These are phyloP conservation scores for Pythium scleroteichum DNA, from an alignment of 352 stramenopile species.

Conservation along the genomic window DNA sequence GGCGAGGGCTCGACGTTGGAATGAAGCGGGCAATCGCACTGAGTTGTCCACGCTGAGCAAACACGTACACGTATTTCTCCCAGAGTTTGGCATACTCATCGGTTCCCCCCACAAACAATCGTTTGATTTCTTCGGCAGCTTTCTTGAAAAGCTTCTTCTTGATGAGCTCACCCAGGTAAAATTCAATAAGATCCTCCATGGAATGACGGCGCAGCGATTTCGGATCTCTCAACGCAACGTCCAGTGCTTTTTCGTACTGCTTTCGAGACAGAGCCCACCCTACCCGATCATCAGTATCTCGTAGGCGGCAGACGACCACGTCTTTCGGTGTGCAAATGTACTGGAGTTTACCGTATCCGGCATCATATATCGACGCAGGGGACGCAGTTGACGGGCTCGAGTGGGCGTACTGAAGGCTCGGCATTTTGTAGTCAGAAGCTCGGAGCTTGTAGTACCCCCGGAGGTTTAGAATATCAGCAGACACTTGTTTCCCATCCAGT, in stretches of 20 bases:
- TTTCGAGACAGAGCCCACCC: constrained; percentile 65
- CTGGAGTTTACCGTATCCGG: constrained; percentile 57
- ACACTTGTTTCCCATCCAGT: constrained; percentile 86
- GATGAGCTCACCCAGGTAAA: constrained; percentile 72
- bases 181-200: constrained; percentile 72
- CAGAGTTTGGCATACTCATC: constrained; percentile 70
- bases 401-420: constrained; percentile 60
- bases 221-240: constrained; percentile 63
- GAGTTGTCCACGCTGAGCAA: constrained; percentile 73
- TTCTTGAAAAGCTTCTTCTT: constrained; percentile 73
- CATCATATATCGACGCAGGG: constrained; percentile 61
- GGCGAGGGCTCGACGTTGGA: constrained; percentile 65
- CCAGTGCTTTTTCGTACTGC: constrained; percentile 58
- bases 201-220: constrained; percentile 52
- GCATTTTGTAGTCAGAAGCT: constrained; percentile 83
- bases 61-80: constrained; percentile 89
- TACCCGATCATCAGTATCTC: constrained; percentile 79
- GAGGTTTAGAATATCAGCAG: constrained; percentile 73
- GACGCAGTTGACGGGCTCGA: constrained; percentile 13
- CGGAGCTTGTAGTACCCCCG: constrained; percentile 73
- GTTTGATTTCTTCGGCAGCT: constrained; percentile 72
- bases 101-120: constrained; percentile 44
- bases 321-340: constrained; percentile 87
- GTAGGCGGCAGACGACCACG: constrained; percentile 80
- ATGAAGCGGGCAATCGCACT: constrained; percentile 72